Conservation (phyloP, 2,329 filamentous ascomycete species). For the Beauveria scarabaeidicola region DNA sequence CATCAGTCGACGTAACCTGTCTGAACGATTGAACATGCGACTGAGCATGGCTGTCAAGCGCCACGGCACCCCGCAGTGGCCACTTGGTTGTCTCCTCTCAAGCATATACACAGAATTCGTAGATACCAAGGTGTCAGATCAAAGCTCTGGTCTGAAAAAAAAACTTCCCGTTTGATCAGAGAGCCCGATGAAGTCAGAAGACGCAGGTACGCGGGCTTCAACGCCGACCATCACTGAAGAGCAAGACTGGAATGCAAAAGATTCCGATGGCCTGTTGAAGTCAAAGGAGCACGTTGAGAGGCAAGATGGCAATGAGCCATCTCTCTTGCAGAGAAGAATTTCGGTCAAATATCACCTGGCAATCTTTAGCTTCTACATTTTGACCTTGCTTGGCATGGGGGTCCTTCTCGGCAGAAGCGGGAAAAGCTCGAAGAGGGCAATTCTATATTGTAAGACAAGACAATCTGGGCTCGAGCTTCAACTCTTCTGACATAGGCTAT, state of each 20-base stretch:
- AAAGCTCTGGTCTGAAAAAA: not conserved
- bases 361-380: slow-evolving; percentile 6
- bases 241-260: not conserved
- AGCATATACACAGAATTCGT: too few species aligned
- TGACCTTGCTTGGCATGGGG: not conserved
- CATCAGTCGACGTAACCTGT: not conserved
- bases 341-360: not conserved
- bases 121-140: not conserved
- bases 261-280: not conserved
- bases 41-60: not conserved
- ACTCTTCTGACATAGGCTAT: not conserved
- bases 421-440: not conserved
- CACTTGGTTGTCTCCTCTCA: not conserved
- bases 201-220: not conserved
- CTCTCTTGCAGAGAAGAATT: not conserved
- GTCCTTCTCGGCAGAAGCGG: not conserved
- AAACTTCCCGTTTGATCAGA: not conserved
- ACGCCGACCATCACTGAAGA: slow-evolving; percentile 5
- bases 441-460: slow-evolving; percentile 2
- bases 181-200: not conserved
- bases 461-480: fast-evolving
- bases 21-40: not conserved
- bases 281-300: not conserved
- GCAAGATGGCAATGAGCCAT: not conserved
- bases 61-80: too few species aligned